These are phyloP conservation scores for Pythium utonaiense DNA, from an alignment of 352 stramenopile genomes.

Conservation along the genomic window DNA sequence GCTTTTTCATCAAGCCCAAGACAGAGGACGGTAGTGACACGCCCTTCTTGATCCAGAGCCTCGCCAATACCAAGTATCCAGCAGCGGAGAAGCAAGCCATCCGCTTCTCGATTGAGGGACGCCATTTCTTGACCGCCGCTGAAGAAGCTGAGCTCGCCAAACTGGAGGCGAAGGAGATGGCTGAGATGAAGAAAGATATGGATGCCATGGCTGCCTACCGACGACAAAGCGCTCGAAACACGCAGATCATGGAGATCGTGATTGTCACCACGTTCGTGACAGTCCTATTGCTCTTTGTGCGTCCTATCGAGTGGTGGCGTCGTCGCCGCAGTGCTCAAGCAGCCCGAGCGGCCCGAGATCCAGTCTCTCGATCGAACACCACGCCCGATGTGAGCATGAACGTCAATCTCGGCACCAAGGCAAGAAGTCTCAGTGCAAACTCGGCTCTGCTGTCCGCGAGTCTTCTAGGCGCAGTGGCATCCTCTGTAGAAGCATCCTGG, in stretches of 20 bases:
- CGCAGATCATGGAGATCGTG: conserved; percentile 14
- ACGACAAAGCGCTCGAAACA: conserved; percentile 3
- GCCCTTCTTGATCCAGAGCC: conserved; percentile 49
- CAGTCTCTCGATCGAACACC: not conserved
- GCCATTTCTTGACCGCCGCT: conserved; percentile 41
- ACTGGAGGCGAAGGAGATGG: conserved; percentile 41
- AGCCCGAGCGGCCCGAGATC: not conserved
- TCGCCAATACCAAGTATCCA: conserved; percentile 52
- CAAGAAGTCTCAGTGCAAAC: not conserved
- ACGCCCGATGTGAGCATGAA: conserved; percentile 1
- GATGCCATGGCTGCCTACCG: conserved; percentile 14
- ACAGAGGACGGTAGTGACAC: conserved; percentile 36
- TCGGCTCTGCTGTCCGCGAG: not conserved
- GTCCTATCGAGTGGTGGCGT: conserved; percentile 12
- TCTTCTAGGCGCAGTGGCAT: not conserved
- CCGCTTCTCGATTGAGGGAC: conserved; percentile 73
- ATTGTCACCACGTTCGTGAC: conserved; percentile 7
- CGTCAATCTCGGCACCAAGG: not conserved
- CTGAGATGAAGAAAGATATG: conserved; percentile 20
- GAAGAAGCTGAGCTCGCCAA: conserved; percentile 59
- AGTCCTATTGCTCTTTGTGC: conserved; percentile 6
- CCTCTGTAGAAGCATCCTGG: conserved; percentile 16
- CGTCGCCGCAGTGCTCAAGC: not conserved
- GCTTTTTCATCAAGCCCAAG: conserved; percentile 55
- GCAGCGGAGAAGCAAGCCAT: conserved; percentile 70